A percentile compares a stretch with the other conserved stretches of the same genome.
These are phyloP conservation scores for Verbena officinalis DNA, from an alignment of 257 asterid genomes.

Conservation along the genomic window DNA sequence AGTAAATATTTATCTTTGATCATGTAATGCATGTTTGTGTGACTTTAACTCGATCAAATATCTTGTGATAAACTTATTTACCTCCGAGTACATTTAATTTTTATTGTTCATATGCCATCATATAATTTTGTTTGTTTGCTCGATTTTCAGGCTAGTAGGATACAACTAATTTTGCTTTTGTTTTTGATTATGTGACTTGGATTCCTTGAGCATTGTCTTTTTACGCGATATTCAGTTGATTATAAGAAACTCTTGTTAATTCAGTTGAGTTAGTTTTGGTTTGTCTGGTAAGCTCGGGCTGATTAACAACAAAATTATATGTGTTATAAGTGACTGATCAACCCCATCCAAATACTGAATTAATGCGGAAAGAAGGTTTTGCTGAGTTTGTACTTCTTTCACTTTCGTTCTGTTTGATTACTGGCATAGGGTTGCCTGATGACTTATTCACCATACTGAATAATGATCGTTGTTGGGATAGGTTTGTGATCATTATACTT, in stretches of 20 bases:
- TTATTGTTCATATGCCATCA: conserved; percentile 5
- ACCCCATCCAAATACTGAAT: conserved; percentile 27
- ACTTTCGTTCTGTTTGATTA: background rate
- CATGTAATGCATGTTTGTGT: conserved; percentile 20
- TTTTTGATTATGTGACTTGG: conserved; percentile 12
- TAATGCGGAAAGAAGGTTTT: conserved; percentile 2
- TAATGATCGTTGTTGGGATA: background rate
- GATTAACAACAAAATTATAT: conserved; percentile 30
- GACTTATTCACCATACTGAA: background rate
- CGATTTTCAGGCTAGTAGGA: conserved; percentile 36
- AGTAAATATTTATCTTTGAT: conserved; percentile 8
- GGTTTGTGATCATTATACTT: background rate
- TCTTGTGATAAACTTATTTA: background rate
- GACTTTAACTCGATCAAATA: background rate
- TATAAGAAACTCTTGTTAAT: conserved; percentile 24
- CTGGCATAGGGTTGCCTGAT: conserved; percentile 10
- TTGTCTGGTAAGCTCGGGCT: conserved; percentile 38
- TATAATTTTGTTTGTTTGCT: conserved; percentile 1
- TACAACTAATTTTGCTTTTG: conserved; percentile 21
- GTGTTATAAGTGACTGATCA: conserved; percentile 26
- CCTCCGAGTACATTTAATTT: conserved; percentile 18
- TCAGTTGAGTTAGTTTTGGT: conserved; percentile 18
- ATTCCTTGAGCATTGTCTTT: conserved; percentile 7
- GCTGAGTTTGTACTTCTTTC: conserved; percentile 15
- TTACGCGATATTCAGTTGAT: conserved; percentile 4